Evolutionary conservation across 768 basidiomycete genomes (phyloP), one percentile per base, ranked within the genome.

Genomic region (Lentinula detonsa): DNA sequence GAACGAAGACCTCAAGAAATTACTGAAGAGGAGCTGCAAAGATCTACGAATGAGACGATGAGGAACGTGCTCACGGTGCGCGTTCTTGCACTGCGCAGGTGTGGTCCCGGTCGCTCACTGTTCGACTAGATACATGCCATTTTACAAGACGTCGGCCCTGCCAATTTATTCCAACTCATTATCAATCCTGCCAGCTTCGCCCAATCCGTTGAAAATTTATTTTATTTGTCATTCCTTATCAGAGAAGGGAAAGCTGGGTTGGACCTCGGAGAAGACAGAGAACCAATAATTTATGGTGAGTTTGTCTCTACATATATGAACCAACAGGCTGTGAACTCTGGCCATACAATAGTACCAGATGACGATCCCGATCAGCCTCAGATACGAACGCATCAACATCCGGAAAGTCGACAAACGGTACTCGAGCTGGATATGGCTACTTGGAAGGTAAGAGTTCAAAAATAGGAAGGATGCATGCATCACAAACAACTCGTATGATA

Each of bases 201-300:
- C 0, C 96, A 99, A 70, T 93, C 91, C 0, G 93, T 98, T 13
- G 97, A 99, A 74, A 99, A 99, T 71, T 77, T 96, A 23, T 98
- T 99, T 71, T 95, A 96, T 68, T 79, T 96, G 2, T 93, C 93
- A 0, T 98, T 99, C 75, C 79, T 96, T 62, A 90, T 97, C 51
- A 82, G 90, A 35, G 91, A 95, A 64, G 93, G 90, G 2, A 83
- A 85, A 67, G 91, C 86, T 61, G 87, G 88, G 9, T 77, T 92
- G 31, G 87, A 93, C 64, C 80, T 82, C 5, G 76, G 81, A 33
- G 76, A 84, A 8, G 78, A 88, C 1, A 88, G 86, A 0, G 86
- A 92, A 66, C 88, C 92, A 5, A 70, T 86, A 18, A 84, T 95
- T 52, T 88, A 92, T 93, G 11, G 46, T 48, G 11, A 3, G 46